A percentile compares a stretch with the other conserved stretches of the same genome.
phyloP scores from a whole-genome alignment of 2,329 filamentous ascomycete species.

The Aspergillus sp. region DNA sequence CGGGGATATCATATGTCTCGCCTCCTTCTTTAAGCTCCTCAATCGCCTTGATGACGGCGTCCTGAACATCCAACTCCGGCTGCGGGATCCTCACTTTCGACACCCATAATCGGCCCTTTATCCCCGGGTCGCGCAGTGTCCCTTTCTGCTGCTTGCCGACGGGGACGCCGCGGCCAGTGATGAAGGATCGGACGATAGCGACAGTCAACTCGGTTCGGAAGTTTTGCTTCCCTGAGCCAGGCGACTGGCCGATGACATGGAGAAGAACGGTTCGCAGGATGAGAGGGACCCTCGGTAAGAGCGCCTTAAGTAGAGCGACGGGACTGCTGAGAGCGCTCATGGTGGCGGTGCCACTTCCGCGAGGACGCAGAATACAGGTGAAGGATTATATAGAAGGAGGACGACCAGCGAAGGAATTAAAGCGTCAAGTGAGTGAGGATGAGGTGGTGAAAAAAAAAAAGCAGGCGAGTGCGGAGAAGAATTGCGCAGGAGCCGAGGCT shows the following conservation, averaged over 20 bases:
- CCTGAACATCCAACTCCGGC: slow-evolving; percentile 50
- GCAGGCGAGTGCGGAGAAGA: background rate
- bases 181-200: slow-evolving; percentile 66
- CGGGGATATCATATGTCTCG: slow-evolving; percentile 41
- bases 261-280: slow-evolving; percentile 43
- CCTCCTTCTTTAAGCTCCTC: slow-evolving; percentile 38
- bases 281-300: slow-evolving; percentile 42
- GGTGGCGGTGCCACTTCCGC: background rate
- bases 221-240: slow-evolving; percentile 74
- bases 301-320: slow-evolving; percentile 34
- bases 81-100: slow-evolving; percentile 65
- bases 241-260: slow-evolving; percentile 62
- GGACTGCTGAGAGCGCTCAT: slow-evolving; percentile 28
- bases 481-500: background rate
- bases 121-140: slow-evolving; percentile 61
- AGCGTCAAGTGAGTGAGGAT: background rate
- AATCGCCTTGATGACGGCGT: slow-evolving; percentile 40
- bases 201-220: slow-evolving; percentile 72
- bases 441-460: background rate
- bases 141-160: slow-evolving; percentile 64
- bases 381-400: no score
- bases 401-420: background rate
- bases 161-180: slow-evolving; percentile 48
- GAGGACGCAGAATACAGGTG: background rate
- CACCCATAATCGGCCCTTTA: slow-evolving; percentile 82